A percentile compares a stretch with the other conserved stretches of the same genome.
These are phyloP conservation scores for Coemansia asiatica DNA, from an alignment of 192 early-diverging fungal genomes.

Conservation along the genomic window DNA sequence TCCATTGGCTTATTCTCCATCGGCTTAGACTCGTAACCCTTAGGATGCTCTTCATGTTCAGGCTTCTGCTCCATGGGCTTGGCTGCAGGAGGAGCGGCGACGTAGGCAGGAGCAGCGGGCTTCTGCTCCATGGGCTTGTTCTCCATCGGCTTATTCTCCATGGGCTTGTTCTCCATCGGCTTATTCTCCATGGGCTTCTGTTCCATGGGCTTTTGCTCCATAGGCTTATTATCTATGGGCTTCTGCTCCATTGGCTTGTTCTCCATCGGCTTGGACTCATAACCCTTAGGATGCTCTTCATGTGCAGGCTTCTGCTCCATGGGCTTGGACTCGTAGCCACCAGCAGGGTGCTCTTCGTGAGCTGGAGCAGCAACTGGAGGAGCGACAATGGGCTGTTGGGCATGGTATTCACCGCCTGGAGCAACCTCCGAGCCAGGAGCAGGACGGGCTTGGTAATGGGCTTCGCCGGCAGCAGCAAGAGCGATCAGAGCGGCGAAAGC, in stretches of 20 bases:
- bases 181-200: background rate
- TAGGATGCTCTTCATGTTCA: background rate
- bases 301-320: background rate
- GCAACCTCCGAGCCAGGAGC: background rate
- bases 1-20: conserved; percentile 16
- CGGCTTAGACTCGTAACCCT: background rate
- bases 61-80: background rate
- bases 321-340: background rate
- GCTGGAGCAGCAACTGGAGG: conserved; percentile 9
- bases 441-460: conserved; percentile 29
- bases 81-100: background rate
- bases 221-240: conserved; percentile 1
- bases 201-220: background rate
- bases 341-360: conserved; percentile 9
- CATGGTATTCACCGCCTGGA: conserved; percentile 14
- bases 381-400: conserved; percentile 13
- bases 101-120: conserved; percentile 4
- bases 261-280: background rate
- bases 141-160: background rate
- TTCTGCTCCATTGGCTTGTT: background rate
- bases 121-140: background rate
- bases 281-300: background rate
- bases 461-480: conserved; percentile 38
- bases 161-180: background rate
- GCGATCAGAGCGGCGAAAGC: conserved; percentile 42